These are phyloP conservation scores for Arctostaphylos glauca DNA, from an alignment of 148 eudicot species.

Conservation along the genomic window DNA sequence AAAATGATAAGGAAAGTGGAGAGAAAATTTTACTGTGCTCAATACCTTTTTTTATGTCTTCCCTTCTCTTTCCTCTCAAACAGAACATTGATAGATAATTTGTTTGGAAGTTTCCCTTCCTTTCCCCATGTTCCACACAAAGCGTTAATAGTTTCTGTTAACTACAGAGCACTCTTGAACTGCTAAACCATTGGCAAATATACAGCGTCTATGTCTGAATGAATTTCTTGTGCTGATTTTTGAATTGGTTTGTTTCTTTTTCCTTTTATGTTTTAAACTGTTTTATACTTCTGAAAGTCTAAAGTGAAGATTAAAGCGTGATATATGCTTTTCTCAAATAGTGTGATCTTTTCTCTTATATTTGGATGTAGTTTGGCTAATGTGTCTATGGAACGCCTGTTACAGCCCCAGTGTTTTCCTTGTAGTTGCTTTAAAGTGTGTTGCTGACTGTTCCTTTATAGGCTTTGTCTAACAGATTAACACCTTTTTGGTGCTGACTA, in stretches of 20 bases:
- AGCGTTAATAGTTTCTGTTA: neutral
- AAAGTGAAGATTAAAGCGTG: neutral
- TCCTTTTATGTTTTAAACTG: neutral
- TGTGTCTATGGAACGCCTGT: neutral
- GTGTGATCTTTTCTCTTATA: neutral
- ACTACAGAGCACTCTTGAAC: neutral
- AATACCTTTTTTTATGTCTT: no score
- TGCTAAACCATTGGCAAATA: neutral
- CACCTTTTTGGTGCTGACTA: neutral
- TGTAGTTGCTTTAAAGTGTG: neutral
- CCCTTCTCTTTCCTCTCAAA: no score
- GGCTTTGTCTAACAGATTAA: constrained; percentile 9
- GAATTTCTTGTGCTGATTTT: neutral
- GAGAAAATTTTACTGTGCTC: no score
- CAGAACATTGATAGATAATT: no score
- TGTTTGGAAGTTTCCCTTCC: no score
- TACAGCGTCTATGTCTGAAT: neutral
- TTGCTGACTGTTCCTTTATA: constrained; percentile 11
- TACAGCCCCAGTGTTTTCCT: neutral
- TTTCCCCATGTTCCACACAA: no score
- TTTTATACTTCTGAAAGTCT: constrained; percentile 8
- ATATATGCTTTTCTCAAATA: neutral
- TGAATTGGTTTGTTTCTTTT: neutral
- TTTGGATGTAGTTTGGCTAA: neutral
- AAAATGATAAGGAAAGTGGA: no score